Conservation (phyloP, 805 yeast genomes). For the Jamesozyma hellenica region DNA sequence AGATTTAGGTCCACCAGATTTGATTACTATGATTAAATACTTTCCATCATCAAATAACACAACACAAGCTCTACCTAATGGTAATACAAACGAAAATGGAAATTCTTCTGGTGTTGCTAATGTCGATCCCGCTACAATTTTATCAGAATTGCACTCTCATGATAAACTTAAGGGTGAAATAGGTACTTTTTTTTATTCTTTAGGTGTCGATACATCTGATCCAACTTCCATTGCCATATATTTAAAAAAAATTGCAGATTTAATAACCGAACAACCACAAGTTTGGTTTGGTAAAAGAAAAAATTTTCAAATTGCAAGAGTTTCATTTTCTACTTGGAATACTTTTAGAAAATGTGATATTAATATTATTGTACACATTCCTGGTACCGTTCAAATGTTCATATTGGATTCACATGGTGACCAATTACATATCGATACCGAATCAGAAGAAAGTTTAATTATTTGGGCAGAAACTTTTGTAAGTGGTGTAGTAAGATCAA, state of each 20-base stretch:
- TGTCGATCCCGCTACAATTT: slow-evolving; percentile 11
- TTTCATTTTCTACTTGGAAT: slow-evolving; percentile 59
- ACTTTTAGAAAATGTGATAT: slow-evolving; percentile 54
- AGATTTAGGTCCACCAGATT: slow-evolving; percentile 68
- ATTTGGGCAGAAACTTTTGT: slow-evolving; percentile 47
- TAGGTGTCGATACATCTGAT: slow-evolving; percentile 68
- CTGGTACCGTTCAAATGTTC: slow-evolving; percentile 57
- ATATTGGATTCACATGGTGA: slow-evolving; percentile 26
- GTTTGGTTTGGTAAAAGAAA: slow-evolving; percentile 73
- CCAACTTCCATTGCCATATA: slow-evolving; percentile 73
- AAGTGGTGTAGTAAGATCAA: slow-evolving; percentile 62
- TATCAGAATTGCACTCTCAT: slow-evolving; percentile 20
- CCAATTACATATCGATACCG: slow-evolving; percentile 16
- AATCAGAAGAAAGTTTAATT: slow-evolving; percentile 41
- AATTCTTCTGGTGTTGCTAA: slow-evolving; percentile 8
- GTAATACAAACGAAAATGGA: slow-evolving; percentile 2
- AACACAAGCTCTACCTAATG: slow-evolving; percentile 2
- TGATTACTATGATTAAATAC: slow-evolving; percentile 34
- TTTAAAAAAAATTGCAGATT: slow-evolving; percentile 54
- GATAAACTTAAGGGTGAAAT: slow-evolving; percentile 39
- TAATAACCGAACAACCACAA: slow-evolving; percentile 53
- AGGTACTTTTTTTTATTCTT: slow-evolving; percentile 65
- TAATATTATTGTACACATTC: slow-evolving; percentile 62
- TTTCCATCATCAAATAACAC: slow-evolving; percentile 16
- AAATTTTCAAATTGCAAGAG: slow-evolving; percentile 59